Conservation (phyloP, 176 grass and related monocot species). For the Bothriochloa decipiens region DNA sequence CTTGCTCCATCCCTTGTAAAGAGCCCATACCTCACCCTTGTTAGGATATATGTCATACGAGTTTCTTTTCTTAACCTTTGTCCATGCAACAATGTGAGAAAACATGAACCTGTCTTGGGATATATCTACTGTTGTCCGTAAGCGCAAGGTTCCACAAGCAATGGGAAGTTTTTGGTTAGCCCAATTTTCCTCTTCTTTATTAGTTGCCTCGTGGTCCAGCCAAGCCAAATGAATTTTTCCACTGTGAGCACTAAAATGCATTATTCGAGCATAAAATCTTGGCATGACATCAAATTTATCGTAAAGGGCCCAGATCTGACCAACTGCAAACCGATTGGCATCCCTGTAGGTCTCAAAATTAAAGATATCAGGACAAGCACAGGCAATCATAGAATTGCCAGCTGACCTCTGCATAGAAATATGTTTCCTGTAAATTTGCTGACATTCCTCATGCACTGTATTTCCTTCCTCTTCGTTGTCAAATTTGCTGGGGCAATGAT, state of each 20-base stretch:
- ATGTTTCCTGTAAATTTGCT: background rate
- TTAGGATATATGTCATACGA: conserved; percentile 67
- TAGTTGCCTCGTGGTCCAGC: conserved; percentile 57
- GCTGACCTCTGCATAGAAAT: background rate
- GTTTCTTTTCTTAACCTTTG: conserved; percentile 63
- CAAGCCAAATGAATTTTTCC: conserved; percentile 70
- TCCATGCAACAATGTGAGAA: conserved; percentile 70
- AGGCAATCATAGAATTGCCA: background rate
- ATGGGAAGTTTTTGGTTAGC: conserved; percentile 61
- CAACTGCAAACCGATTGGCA: conserved; percentile 53
- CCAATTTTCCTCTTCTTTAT: conserved; percentile 60
- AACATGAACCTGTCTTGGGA: conserved; percentile 68
- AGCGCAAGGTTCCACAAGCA: conserved; percentile 73
- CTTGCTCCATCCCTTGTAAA: conserved; percentile 84
- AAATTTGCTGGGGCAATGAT: background rate
- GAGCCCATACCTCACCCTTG: conserved; percentile 84
- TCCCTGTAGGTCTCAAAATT: conserved; percentile 82
- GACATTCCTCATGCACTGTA: background rate
- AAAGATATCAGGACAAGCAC: conserved; percentile 57
- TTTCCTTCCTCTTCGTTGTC: background rate
- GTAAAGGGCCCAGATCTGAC: conserved; percentile 91
- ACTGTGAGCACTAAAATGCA: conserved; percentile 41
- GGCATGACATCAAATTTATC: conserved; percentile 85
- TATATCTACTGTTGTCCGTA: conserved; percentile 41
- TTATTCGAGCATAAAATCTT: conserved; percentile 80